Evolutionary conservation across 129 eudicot genomes (phyloP), one percentile per base, ranked within the genome.

Genomic region (Oenanthe sinensis): DNA sequence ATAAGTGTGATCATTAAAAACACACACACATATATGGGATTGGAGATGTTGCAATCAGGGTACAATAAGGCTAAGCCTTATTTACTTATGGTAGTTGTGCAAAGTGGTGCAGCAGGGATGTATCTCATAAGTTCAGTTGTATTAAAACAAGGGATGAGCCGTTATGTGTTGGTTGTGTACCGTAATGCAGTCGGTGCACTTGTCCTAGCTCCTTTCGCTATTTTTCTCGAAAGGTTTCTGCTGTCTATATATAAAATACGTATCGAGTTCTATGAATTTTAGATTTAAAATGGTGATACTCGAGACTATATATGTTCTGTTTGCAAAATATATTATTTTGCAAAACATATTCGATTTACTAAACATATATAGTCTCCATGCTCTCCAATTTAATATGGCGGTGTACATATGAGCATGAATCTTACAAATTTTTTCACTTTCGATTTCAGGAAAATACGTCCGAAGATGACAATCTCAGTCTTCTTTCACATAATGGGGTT

Each of bases 391-490:
- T 33, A 33, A 33, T 33, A 33, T 33, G 1, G 36, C 36, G 36
- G 36, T 33, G 36, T 33, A 33, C 36, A 33, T 33, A 33, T 33
- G 36, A 33, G 49, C 50, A 63, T 78, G 44, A 65, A 44, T 5
- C 4, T 76, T 22, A 65, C 55, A 30, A 19, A 2, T 20, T 75
- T 4, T 71, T 37, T 19, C 0, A 3, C 33, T 2, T 68, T 50
- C 0, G 47, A 2, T 6, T 77, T 1, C 84, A 88, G 91, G 87
- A 88, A 82, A 79, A 82, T 77, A 74, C 81, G 89, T 77, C 91
- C 87, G 77, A 82, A 88, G 79, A 88, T 88, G 91, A 83, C 91
- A 19, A 46, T 85, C 50, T 76, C 89, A 75, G 79, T 85, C 65
- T 88, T 88, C 82, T 20, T 83, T 20, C 86, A 88, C 84, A 85